A percentile compares a stretch with the other conserved stretches of the same genome.
phyloP scores from a whole-genome alignment of 1,284 basidiomycete species.

The Farysia itapuensis region DNA sequence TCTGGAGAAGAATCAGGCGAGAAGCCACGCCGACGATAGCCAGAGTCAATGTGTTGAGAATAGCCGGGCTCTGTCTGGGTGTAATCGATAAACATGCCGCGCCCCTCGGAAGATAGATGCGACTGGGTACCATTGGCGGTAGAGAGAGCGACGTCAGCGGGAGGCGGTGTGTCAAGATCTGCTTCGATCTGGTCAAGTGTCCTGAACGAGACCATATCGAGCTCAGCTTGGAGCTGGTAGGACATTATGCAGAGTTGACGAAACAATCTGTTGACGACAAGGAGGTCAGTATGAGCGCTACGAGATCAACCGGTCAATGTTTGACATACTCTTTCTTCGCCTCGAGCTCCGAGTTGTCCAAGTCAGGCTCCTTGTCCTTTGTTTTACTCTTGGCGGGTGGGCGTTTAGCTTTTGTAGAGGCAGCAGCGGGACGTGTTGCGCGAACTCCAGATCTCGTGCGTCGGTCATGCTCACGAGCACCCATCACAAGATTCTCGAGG shows the following conservation, averaged over 20 bases:
- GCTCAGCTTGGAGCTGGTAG: slow-evolving; percentile 34
- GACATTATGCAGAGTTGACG: slow-evolving; percentile 36
- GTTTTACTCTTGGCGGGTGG: slow-evolving; percentile 6
- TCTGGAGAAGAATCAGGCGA: slow-evolving; percentile 35
- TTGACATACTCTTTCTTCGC: slow-evolving; percentile 17
- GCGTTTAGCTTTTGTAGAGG: slow-evolving; percentile 13
- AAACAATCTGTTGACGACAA: slow-evolving; percentile 12
- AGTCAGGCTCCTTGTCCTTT: slow-evolving; percentile 12
- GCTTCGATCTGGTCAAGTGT: slow-evolving; percentile 17
- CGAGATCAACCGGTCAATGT: not conserved
- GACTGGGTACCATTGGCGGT: not conserved
- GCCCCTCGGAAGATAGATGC: not conserved
- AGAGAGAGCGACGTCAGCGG: slow-evolving; percentile 1
- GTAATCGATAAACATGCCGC: too few relatives aligned
- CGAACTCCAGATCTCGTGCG: slow-evolving; percentile 21
- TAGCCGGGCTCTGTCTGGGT: slow-evolving; percentile 17
- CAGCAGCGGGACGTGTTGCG: slow-evolving; percentile 7
- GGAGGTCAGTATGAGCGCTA: not conserved
- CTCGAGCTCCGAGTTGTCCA: slow-evolving; percentile 20
- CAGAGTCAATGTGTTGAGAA: not conserved
- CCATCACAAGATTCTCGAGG: slow-evolving; percentile 33
- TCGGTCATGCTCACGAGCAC: slow-evolving; percentile 25
- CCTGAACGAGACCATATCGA: slow-evolving; percentile 27
- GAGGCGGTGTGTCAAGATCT: slow-evolving; percentile 13
- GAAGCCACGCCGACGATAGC: slow-evolving; percentile 1